phyloP scores from a whole-genome alignment of 1,284 basidiomycete genomes.

The Cryptococcus sp. region DNA sequence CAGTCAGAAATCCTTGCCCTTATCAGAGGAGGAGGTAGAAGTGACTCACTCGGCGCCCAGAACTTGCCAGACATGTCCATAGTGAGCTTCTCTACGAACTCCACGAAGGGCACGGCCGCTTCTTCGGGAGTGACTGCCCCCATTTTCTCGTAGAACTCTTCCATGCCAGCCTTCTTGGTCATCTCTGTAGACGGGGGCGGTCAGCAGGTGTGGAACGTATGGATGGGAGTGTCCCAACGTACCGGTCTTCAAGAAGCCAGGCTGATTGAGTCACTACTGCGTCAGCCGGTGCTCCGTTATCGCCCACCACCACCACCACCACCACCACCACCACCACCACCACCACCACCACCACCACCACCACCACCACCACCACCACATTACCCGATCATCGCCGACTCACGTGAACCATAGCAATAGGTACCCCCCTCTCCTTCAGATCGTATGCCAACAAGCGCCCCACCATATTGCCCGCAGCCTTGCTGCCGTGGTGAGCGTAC shows the following conservation, averaged over 20 bases:
- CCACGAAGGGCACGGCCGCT: constrained; percentile 50
- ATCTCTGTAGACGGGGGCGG: constrained; percentile 42
- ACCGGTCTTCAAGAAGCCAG: constrained; percentile 45
- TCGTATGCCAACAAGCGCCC: constrained; percentile 53
- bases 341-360: neutral
- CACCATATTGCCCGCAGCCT: constrained; percentile 56
- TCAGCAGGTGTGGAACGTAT: neutral
- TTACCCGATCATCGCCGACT: constrained; percentile 21
- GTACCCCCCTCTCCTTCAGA: constrained; percentile 50
- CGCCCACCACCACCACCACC: neutral
- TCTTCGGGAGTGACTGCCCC: constrained; percentile 53
- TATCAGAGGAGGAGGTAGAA: neutral
- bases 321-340: neutral
- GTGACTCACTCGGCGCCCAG: constrained; percentile 53
- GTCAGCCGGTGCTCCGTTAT: neutral
- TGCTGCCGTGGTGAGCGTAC: constrained; percentile 55
- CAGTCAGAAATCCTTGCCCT: neutral
- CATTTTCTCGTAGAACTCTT: constrained; percentile 53
- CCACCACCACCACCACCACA: neutral
- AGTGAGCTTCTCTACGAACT: constrained; percentile 50
- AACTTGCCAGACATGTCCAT: constrained; percentile 51
- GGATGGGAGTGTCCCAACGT: neutral
- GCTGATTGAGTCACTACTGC: constrained; percentile 17
- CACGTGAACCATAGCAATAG: constrained; percentile 54
- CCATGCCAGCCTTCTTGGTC: constrained; percentile 54